phyloP scores from a whole-genome alignment of 305 asterid genomes.

The Fraxinus ornus region DNA sequence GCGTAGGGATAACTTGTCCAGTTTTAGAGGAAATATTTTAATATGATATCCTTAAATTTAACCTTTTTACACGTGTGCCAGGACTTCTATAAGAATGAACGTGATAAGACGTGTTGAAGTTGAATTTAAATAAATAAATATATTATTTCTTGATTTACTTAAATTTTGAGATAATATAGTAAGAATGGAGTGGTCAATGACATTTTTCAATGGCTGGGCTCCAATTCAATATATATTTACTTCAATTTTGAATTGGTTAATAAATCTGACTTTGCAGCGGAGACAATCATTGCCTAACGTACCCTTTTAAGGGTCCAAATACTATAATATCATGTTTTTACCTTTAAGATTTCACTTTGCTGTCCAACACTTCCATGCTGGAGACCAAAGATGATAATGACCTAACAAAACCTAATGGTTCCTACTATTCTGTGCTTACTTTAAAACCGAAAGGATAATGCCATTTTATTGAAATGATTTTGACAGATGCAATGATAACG shows the following conservation, averaged over 20 bases:
- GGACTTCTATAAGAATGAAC: neutral
- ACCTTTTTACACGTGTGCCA: neutral
- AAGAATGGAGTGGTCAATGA: constrained; percentile 2
- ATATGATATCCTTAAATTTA: too few species aligned
- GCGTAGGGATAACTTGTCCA: neutral
- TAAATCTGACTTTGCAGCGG: constrained; percentile 35
- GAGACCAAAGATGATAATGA: neutral
- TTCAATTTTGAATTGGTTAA: constrained; percentile 17
- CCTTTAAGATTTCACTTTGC: constrained; percentile 21
- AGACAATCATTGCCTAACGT: constrained; percentile 54
- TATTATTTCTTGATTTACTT: too few species aligned
- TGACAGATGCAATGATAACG: too few species aligned
- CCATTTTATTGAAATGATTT: too few species aligned
- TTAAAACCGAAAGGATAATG: neutral
- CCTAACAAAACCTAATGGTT: constrained; percentile 21
- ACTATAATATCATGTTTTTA: constrained; percentile 34
- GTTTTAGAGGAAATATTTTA: neutral
- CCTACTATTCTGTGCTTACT: constrained; percentile 15
- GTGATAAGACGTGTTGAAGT: neutral
- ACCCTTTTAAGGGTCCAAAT: constrained; percentile 34
- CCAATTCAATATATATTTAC: neutral
- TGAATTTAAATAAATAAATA: neutral
- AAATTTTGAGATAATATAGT: neutral
- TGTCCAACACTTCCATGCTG: neutral
- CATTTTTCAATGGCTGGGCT: constrained; percentile 22